Conservation (phyloP, 345 rosid species). For the Anacardium occidentale region DNA sequence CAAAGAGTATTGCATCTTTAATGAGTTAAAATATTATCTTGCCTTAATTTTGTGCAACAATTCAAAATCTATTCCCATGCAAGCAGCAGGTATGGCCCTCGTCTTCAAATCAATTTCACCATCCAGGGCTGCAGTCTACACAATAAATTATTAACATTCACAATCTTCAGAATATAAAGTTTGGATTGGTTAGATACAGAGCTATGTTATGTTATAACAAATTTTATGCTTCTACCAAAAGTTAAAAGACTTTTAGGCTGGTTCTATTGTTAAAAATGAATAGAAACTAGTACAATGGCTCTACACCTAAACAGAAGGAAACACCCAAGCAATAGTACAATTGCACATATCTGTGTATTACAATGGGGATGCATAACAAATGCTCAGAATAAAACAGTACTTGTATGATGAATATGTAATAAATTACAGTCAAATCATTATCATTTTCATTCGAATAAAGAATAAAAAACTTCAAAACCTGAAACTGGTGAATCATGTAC, state of each 20-base stretch:
- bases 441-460: neutral
- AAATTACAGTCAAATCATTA: conserved; percentile 5
- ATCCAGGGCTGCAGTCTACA: conserved; percentile 93
- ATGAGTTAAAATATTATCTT: conserved; percentile 21
- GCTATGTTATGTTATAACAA: neutral
- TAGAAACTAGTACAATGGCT: too few relatives aligned
- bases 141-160: conserved; percentile 16
- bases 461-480: conserved; percentile 2
- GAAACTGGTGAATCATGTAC: neutral
- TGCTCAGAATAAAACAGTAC: neutral
- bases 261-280: neutral
- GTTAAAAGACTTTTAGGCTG: neutral
- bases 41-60: conserved; percentile 94
- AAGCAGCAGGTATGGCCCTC: conserved; percentile 82
- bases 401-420: neutral
- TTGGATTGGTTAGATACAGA: neutral
- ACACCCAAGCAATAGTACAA: conserved; percentile 1
- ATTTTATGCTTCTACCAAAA: neutral
- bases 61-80: conserved; percentile 85
- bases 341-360: neutral
- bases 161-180: neutral
- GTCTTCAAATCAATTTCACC: conserved; percentile 99
- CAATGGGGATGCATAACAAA: neutral
- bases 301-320: neutral
- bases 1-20: neutral